Base-by-base conservation (phyloP, 148 eudicot genomes). In the Heliosperma pusillum region DNA sequence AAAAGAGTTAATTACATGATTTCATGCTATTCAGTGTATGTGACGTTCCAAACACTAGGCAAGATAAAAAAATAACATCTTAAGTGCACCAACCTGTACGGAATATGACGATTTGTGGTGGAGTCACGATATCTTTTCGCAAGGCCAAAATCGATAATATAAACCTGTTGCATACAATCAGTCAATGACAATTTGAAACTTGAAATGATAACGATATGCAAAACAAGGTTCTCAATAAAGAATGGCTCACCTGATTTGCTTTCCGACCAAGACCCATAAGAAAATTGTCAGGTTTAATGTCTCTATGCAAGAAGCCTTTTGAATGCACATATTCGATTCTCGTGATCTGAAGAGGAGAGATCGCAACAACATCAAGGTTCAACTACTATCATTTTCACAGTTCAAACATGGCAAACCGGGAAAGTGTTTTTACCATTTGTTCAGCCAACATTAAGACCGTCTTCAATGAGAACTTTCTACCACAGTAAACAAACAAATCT, bases 191-290 rank as follows among this genome's bases (percentile, higher is more conserved):
- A 66, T 44, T 55, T 1, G 58, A 17, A 24, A 73, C 3, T 29
- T 29, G 30, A 95, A 87, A 92, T 21, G 57, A 55, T 44, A n/a
- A 77, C 42, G 77, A 19, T 11, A 57, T 52, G 21, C 4, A 42
- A 57, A 36, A 70, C 36, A 22, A 50, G 61, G 60, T 70, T 3
- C 47, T 53, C 3, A 25, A 26, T 13, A 57, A 72, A 42, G 7
- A 67, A 70, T 71, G 24, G 57, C 57, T 78, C 76, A 95, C 98
- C 96, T 92, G 97, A 82, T 88, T 92, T 42, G 98, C 98, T 82
- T 90, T 95, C 75, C 97, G 91, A 71, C 96, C 98, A 66, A 95
- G 94, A 71, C 98, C 98, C 98, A 95, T 95, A 47, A 95, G 93
- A 83, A 95, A 95, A 87, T 95, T 95, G 83, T 95, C 98, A 76